phyloP scores from a whole-genome alignment of 495 filamentous ascomycete species.

The Xylaria curta region DNA sequence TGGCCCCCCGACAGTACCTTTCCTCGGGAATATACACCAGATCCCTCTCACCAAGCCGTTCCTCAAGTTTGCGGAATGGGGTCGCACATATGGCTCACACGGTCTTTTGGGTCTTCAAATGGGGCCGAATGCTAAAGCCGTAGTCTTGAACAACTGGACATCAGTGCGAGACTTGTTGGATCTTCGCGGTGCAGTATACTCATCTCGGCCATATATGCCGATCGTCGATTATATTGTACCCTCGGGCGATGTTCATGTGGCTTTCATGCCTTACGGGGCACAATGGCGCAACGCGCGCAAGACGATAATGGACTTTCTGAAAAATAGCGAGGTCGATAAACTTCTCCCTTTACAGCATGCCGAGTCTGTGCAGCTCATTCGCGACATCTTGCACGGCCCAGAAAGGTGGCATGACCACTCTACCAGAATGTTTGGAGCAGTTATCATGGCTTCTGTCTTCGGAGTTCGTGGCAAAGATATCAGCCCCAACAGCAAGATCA shows the following conservation, averaged over 20 bases:
- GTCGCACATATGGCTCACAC: slow-evolving; percentile 11
- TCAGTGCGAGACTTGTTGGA: slow-evolving; percentile 29
- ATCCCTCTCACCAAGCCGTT: slow-evolving; percentile 36
- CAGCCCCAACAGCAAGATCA: slow-evolving; percentile 14
- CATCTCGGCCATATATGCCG: slow-evolving; percentile 11
- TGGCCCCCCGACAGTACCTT: slow-evolving; percentile 36
- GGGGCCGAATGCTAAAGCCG: neutral
- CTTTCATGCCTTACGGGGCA: slow-evolving; percentile 2
- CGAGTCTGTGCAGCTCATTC: slow-evolving; percentile 33
- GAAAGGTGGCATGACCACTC: slow-evolving; percentile 28
- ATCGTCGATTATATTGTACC: neutral
- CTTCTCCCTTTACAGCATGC: slow-evolving; percentile 40
- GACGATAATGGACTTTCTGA: slow-evolving; percentile 44
- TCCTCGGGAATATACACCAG: slow-evolving; percentile 53
- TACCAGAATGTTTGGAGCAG: slow-evolving; percentile 34
- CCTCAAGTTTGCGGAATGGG: slow-evolving; percentile 22
- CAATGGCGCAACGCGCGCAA: slow-evolving; percentile 31
- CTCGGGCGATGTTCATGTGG: neutral
- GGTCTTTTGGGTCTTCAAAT: slow-evolving; percentile 21
- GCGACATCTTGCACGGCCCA: slow-evolving; percentile 29
- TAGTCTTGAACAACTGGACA: slow-evolving; percentile 28
- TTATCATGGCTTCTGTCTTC: slow-evolving; percentile 34
- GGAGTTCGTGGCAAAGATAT: slow-evolving; percentile 21
- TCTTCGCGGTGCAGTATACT: slow-evolving; percentile 29
- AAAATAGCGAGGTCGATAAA: slow-evolving; percentile 26